These are phyloP conservation scores for Graphilbum fragrans DNA, from an alignment of 2,329 filamentous ascomycete species.

Conservation along the genomic window DNA sequence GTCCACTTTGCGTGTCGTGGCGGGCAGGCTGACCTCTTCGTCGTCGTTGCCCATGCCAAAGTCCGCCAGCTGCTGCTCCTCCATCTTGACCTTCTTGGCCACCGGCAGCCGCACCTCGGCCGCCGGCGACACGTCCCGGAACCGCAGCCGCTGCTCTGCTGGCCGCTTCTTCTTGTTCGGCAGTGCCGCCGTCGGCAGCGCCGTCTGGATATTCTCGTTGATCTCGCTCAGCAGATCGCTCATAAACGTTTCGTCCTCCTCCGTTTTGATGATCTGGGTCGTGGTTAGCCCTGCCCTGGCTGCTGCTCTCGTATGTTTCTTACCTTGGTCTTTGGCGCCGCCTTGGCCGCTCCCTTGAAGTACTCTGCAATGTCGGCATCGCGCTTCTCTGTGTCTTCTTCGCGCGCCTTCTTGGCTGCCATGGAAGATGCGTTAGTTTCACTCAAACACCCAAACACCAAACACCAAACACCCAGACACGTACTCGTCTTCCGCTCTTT, in stretches of 20 bases:
- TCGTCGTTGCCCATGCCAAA: constrained; percentile 41
- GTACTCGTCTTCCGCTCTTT: constrained; percentile 40
- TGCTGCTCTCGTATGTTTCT: not conserved
- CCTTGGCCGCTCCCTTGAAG: constrained; percentile 61
- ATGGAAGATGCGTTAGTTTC: not conserved
- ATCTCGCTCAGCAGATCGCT: constrained; percentile 76
- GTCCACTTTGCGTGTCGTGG: constrained; percentile 21
- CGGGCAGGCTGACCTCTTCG: constrained; percentile 25
- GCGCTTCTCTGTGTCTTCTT: constrained; percentile 74
- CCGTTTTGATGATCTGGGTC: constrained; percentile 57
- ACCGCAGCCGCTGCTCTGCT: constrained; percentile 59
- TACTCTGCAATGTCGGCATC: constrained; percentile 92
- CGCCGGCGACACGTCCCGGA: constrained; percentile 68
- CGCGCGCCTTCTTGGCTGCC: constrained; percentile 71
- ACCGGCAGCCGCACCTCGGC: constrained; percentile 37
- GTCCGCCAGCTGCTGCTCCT: constrained; percentile 37
- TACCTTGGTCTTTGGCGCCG: constrained; percentile 75
- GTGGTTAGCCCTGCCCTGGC: constrained; percentile 6
- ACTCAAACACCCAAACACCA: too few species aligned
- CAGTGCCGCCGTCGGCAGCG: constrained; percentile 35
- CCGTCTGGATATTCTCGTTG: constrained; percentile 54
- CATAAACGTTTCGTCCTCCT: constrained; percentile 84
- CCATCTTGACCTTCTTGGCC: constrained; percentile 44
- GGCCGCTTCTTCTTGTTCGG: constrained; percentile 53
- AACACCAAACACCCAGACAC: constrained; percentile 7